Conservation (phyloP, 2,329 filamentous ascomycete species). For the Daldinia sp. region DNA sequence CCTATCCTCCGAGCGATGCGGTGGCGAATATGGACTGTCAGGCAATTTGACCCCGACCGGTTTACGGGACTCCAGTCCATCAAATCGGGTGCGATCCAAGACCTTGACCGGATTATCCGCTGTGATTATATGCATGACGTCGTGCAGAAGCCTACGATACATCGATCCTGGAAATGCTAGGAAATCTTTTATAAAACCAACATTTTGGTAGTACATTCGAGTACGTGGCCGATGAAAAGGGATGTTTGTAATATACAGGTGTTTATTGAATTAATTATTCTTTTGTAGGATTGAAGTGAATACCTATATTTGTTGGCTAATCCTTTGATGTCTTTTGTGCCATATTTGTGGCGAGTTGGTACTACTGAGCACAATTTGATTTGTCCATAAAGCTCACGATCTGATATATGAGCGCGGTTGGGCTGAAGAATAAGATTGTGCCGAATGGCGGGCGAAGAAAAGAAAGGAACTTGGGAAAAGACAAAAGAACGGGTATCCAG, state of each 20-base stretch:
- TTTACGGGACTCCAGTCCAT: constrained; percentile 1
- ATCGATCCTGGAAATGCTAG: constrained; percentile 9
- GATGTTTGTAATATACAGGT: too few species aligned
- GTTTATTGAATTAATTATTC: too few species aligned
- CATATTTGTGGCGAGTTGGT: not conserved
- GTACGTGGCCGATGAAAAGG: too few species aligned
- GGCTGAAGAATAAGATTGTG: not conserved
- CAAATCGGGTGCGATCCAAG: constrained; percentile 32
- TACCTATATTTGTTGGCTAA: too few species aligned
- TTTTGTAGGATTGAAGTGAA: too few species aligned
- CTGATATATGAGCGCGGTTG: not conserved
- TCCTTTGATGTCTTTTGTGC: too few species aligned
- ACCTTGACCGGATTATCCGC: constrained; percentile 23
- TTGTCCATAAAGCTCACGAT: not conserved
- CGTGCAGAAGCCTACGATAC: constrained; percentile 16
- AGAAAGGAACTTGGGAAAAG: not conserved
- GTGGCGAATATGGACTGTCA: constrained; percentile 10
- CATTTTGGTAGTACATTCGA: not conserved
- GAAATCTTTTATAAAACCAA: not conserved
- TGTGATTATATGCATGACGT: constrained; percentile 27
- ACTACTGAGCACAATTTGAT: not conserved
- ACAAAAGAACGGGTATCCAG: not conserved
- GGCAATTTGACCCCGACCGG: constrained; percentile 2
- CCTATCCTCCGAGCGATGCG: constrained; percentile 1
- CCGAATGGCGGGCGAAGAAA: not conserved